Percentiles rank a stretch among this genome's conserved stretches.
Conservation (phyloP, 257 asterid genomes). For the Gentiana dahurica region DNA sequence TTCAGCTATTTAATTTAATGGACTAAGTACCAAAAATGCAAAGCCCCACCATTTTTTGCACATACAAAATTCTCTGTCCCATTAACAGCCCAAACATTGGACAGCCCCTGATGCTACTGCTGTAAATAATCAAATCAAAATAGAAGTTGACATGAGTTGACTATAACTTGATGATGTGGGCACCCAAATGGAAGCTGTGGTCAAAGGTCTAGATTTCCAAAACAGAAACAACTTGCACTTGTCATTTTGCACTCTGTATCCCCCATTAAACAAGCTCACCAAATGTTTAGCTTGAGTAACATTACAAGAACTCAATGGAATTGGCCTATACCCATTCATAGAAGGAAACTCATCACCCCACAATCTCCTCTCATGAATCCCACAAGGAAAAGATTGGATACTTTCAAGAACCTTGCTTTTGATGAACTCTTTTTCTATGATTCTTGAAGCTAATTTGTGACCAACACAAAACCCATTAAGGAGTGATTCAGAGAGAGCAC, state of each 20-base stretch:
- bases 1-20: too few relatives aligned
- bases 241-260: conserved; percentile 34
- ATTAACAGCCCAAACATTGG: too few relatives aligned
- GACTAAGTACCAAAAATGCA: too few relatives aligned
- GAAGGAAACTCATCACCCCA: conserved; percentile 12
- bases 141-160: conserved; percentile 17
- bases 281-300: conserved; percentile 30
- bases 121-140: neutral
- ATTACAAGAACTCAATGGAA: conserved; percentile 30
- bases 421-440: conserved; percentile 24
- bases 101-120: too few relatives aligned
- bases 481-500: conserved; percentile 25
- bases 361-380: neutral
- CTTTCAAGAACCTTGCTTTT: conserved; percentile 20
- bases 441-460: conserved; percentile 15
- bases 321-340: conserved; percentile 19
- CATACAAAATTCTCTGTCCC: too few relatives aligned
- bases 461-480: conserved; percentile 20
- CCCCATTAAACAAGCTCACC: conserved; percentile 25
- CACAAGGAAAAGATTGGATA: conserved; percentile 20
- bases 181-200: conserved; percentile 30
- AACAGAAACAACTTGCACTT: conserved; percentile 17
- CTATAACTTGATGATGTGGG: conserved; percentile 11
- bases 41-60: too few relatives aligned
- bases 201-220: conserved; percentile 35